These are phyloP conservation scores for Symbiodinium pilosum DNA, from an alignment of 73 alveolate genomes.

Conservation along the genomic window DNA sequence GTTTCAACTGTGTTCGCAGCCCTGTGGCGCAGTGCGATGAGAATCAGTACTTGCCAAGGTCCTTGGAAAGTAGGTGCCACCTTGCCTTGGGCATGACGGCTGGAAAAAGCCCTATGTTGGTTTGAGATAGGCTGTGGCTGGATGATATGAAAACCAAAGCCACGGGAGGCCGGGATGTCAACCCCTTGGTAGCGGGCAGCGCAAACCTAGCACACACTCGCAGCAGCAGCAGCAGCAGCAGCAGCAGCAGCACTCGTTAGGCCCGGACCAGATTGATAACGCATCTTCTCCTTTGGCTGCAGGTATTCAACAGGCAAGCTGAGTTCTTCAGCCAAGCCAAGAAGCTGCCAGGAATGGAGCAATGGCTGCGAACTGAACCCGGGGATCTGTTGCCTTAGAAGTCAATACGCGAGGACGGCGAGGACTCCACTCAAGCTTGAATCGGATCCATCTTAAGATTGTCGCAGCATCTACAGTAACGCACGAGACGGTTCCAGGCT, in stretches of 20 bases:
- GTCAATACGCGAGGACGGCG: no score
- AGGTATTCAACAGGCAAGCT: no score
- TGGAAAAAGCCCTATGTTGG: no score
- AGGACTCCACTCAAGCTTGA: no score
- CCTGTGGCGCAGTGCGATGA: no score
- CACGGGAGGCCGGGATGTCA: slow-evolving; percentile 55
- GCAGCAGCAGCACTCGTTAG: neutral
- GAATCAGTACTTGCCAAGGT: no score
- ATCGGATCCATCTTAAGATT: no score
- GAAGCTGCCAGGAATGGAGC: slow-evolving; percentile 68
- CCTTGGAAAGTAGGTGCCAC: slow-evolving; percentile 72
- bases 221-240: no score
- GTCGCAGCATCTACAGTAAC: no score
- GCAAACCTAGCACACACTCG: neutral
- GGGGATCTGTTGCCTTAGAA: slow-evolving; percentile 43
- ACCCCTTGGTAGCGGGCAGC: neutral
- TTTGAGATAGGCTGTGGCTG: slow-evolving; percentile 4
- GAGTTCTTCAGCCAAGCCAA: no score
- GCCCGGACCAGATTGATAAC: slow-evolving; percentile 44
- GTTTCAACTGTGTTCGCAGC: neutral
- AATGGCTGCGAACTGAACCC: slow-evolving; percentile 59
- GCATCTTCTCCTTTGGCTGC: slow-evolving; percentile 85
- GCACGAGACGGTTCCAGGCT: no score
- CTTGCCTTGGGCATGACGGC: slow-evolving; percentile 33
- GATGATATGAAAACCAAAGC: slow-evolving; percentile 69